phyloP scores from a whole-genome alignment of 129 eudicot genomes.

The Tagetes erecta region DNA sequence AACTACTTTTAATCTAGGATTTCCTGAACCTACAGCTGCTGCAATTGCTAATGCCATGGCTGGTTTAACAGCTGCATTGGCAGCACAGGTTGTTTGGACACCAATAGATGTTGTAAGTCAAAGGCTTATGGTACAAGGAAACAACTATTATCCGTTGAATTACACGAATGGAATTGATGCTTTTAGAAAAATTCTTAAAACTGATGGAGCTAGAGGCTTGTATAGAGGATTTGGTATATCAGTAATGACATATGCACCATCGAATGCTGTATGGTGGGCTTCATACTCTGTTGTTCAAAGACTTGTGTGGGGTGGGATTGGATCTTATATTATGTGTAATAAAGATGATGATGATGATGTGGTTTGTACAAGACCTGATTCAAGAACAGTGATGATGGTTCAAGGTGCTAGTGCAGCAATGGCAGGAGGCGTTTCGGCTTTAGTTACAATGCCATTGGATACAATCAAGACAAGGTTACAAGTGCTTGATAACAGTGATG shows the following conservation, averaged over 20 bases:
- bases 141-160: slow-evolving; percentile 19
- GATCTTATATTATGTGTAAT: slow-evolving; percentile 42
- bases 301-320: slow-evolving; percentile 79
- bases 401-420: slow-evolving; percentile 83
- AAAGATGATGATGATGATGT: slow-evolving; percentile 37
- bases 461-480: slow-evolving; percentile 83
- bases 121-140: slow-evolving; percentile 82
- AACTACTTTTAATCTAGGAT: slow-evolving; percentile 51
- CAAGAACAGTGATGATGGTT: slow-evolving; percentile 68
- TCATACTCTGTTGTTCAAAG: slow-evolving; percentile 81
- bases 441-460: slow-evolving; percentile 79
- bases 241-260: slow-evolving; percentile 81
- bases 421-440: slow-evolving; percentile 81
- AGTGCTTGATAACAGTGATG: slow-evolving; percentile 64
- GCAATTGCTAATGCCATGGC: slow-evolving; percentile 83
- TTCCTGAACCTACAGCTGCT: slow-evolving; percentile 63
- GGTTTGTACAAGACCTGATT: slow-evolving; percentile 44
- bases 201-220: slow-evolving; percentile 78
- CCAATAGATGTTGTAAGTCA: slow-evolving; percentile 91
- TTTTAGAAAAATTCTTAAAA: slow-evolving; percentile 57
- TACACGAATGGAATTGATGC: slow-evolving; percentile 78
- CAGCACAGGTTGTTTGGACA: slow-evolving; percentile 88
- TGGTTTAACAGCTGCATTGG: slow-evolving; percentile 81
- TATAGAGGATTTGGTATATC: slow-evolving; percentile 97
- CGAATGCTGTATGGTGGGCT: slow-evolving; percentile 97